Base-by-base conservation (phyloP, 352 stramenopile species). In the Phytophthora sp. region DNA sequence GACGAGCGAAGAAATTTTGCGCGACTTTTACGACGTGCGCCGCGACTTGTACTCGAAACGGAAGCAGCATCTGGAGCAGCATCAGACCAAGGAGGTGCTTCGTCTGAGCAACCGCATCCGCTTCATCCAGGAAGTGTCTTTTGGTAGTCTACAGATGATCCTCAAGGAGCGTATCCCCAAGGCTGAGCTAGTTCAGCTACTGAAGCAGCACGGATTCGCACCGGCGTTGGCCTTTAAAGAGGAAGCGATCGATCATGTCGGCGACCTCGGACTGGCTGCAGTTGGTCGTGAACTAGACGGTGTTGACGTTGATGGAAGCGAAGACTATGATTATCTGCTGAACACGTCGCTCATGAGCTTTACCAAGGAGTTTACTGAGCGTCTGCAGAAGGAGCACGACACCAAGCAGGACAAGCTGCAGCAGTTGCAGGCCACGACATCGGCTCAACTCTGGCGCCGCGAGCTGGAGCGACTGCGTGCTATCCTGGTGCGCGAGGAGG, bases 291-390 rank as follows among this genome's bases (percentile, higher is more conserved):
- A 59, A 2, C 30, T 61, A 35, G 46, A 75, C 1, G 55, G 23
- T 9, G 61, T 39, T 16, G 63, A 59, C 11, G 63, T 81, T 8
- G 80, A 85, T 18, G 59, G 49, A 50, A 57, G 54, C 15, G 76
- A 86, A 21, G 78, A 97, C 11, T 99, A 97, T 55, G 97, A 99
- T 69, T 99, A 99, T 71, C 82, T 99, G 47, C 86, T 99, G 26
- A 97, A 93, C 55, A 99, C 98, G 84, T 98, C 98, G 62, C 88
- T 99, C 56, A 98, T 98, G 93, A 98, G 84, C 65, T 96, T 99
- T 47, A 99, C 97, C 4, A 92, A 96, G 51, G 97, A 99, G 75
- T 92, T 97, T 61, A 86, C 94, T 4, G 84, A 98, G 39, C 84
- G 96, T 36, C 79, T 99, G 39, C 82, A 96, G 60, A 84, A 77